Percentiles rank a stretch among this genome's conserved stretches.
Conservation (phyloP, 495 filamentous ascomycete genomes). For the Hypomontagnella monticulosa region DNA sequence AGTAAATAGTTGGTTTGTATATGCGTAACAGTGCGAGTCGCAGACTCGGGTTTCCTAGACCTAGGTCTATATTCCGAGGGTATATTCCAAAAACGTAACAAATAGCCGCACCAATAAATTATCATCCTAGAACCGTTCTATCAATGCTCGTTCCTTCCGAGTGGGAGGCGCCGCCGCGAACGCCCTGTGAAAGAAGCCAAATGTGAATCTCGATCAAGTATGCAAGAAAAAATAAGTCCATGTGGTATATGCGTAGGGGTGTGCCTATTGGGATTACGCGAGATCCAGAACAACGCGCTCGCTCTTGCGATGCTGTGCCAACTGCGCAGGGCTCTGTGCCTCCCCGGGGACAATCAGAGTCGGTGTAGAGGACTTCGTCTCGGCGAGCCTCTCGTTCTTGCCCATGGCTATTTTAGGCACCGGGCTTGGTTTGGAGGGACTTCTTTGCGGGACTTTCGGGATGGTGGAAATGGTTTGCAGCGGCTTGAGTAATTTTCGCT, state of each 20-base stretch:
- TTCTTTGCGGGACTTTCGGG: background rate
- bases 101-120: constrained; percentile 9
- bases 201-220: constrained; percentile 11
- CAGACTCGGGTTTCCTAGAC: constrained; percentile 37
- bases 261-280: constrained; percentile 18
- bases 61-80: constrained; percentile 33
- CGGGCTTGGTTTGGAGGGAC: constrained; percentile 18
- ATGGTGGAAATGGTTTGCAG: constrained; percentile 36
- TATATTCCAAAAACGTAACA: constrained; percentile 1
- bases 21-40: constrained; percentile 35
- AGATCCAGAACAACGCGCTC: constrained; percentile 59
- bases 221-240: constrained; percentile 5
- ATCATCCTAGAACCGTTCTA: constrained; percentile 1
- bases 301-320: constrained; percentile 54
- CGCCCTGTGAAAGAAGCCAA: constrained; percentile 10
- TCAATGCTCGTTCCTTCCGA: constrained; percentile 3
- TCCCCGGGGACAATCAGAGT: constrained; percentile 46
- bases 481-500: constrained; percentile 58
- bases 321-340: constrained; percentile 10
- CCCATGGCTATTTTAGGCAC: constrained; percentile 38
- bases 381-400: constrained; percentile 45
- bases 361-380: constrained; percentile 52
- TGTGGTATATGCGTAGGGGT: background rate
- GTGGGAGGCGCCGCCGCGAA: constrained; percentile 19
- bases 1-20: constrained; percentile 5